Evolutionary conservation across 495 filamentous ascomycete genomes (phyloP).

Genomic region (Aspergillus haitiensis): DNA sequence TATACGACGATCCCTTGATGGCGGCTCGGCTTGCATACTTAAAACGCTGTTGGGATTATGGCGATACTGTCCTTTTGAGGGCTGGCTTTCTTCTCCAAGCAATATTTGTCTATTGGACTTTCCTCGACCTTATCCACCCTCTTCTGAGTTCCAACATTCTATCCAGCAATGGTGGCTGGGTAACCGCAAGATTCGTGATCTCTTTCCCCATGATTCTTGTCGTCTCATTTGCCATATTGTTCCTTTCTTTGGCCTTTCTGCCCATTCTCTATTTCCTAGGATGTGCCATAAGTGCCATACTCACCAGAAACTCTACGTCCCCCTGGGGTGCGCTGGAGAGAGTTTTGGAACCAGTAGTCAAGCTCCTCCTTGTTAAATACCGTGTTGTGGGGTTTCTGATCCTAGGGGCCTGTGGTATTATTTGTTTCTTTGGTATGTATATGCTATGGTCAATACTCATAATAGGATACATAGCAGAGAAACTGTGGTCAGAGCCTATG

Average conservation of each 20-base stretch:
- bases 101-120: neutral
- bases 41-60: neutral
- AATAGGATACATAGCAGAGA: neutral
- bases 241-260: neutral
- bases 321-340: neutral
- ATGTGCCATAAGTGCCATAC: neutral
- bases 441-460: neutral
- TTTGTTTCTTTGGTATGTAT: neutral
- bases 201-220: neutral
- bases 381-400: neutral
- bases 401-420: neutral
- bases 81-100: neutral
- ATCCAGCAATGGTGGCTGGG: neutral
- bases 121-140: neutral
- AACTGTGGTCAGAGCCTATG: neutral
- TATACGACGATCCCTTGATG: neutral
- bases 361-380: neutral
- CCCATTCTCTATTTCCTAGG: neutral
- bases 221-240: neutral
- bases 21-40: neutral
- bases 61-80: neutral
- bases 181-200: neutral
- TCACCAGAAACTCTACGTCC: neutral
- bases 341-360: neutral
- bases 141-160: neutral